Base-by-base conservation (phyloP, 139 green algal species). In the Asterochloris erici region DNA sequence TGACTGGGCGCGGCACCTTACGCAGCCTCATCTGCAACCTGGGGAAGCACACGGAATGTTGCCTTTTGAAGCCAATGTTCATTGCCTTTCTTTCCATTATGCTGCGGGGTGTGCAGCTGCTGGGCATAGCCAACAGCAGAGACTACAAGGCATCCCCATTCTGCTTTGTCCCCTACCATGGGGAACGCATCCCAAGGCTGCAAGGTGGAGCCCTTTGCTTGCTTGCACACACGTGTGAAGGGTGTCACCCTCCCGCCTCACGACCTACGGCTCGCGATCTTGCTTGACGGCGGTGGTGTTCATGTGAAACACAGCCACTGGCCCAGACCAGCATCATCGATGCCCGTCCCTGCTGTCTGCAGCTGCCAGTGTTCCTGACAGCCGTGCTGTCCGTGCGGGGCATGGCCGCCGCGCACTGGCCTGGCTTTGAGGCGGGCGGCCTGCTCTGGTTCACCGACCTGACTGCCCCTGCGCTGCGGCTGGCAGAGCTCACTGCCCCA, bases 371-470 rank as follows among this genome's bases (percentile, higher is more conserved):
- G 11, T 95, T 96, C 64, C 63, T 96, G 26, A 85, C 86, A 13
- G 84, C 79, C 17, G 89, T 92, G 77, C 70, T 86, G 38, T 87
- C 86, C 21, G 84, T 95, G 19, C 85, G 93, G 0, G 78, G 80
- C n/a, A 96, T 97, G 93, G 87, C 83, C 14, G 64, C 79, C 23
- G 17, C 29, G 0, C 19, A 64, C 61, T 96, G 93, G 93, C 86
- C 89, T 11, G 91, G 91, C 1, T 87, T 97, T n/a, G 47, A 63
- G 17, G 78, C 76, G 69, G 93, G 91, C 47, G 93, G 93, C 21
- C 27, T 68, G 11, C 83, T 93, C n/a, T 97, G 93, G 93, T 95
- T 96, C 79, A 71, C 73, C 11, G 91, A 97, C 88, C 88, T 97
- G 60, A 94, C 91, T 0, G 81, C 89, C 74, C 82, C 90, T 0